Evolutionary conservation across 1,284 basidiomycete species (phyloP).

Genomic region (Cryptococcus sp.): DNA sequence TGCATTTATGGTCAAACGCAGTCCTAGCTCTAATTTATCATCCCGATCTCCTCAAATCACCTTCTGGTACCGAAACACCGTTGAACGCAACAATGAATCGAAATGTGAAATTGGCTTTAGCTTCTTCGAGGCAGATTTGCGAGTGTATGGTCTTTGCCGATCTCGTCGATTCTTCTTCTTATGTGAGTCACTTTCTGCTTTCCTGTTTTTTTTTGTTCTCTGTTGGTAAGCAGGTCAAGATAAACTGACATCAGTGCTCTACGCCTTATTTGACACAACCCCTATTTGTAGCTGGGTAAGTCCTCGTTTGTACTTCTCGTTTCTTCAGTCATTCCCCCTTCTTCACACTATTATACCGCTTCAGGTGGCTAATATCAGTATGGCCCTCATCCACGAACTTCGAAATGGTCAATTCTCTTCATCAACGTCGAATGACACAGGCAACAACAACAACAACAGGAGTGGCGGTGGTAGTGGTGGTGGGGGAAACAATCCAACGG

Average conservation of each 20-base stretch:
- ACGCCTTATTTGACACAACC: conserved; percentile 23
- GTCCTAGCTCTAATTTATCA: conserved; percentile 50
- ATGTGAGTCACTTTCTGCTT: conserved; percentile 24
- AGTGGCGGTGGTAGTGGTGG: not conserved
- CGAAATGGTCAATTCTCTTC: conserved; percentile 25
- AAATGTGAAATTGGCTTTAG: conserved; percentile 44
- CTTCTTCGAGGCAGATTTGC: conserved; percentile 46
- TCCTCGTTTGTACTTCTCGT: not conserved
- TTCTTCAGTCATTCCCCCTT: too few relatives aligned
- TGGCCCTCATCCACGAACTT: conserved; percentile 49
- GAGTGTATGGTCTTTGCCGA: conserved; percentile 50
- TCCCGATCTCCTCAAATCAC: conserved; percentile 47
- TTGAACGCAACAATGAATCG: conserved; percentile 45
- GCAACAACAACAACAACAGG: not conserved
- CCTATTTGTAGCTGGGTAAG: conserved; percentile 24
- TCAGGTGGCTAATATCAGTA: conserved; percentile 23
- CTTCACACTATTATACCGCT: too few relatives aligned
- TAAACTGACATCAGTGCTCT: conserved; percentile 7
- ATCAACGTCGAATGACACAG: not conserved
- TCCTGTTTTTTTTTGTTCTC: not conserved
- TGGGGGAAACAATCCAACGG: conserved; percentile 21
- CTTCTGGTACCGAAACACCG: conserved; percentile 47
- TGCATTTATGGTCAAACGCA: conserved; percentile 48
- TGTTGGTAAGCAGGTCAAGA: not conserved
- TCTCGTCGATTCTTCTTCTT: conserved; percentile 37